Percentiles rank a stretch among this genome's conserved stretches.
phyloP scores from a whole-genome alignment of 768 basidiomycete genomes.

The Crepidotus variabilis region DNA sequence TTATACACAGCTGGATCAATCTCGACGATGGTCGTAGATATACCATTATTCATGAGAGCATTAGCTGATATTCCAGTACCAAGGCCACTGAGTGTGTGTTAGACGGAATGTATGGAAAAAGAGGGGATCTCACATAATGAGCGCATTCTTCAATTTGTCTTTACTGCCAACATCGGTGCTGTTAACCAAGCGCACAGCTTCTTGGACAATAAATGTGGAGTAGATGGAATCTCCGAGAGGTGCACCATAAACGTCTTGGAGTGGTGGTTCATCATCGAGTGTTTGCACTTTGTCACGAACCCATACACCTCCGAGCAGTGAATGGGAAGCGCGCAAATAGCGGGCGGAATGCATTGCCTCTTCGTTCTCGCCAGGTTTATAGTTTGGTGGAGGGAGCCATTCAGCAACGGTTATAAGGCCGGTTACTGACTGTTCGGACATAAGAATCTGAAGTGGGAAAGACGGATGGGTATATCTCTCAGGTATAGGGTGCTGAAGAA shows the following conservation, averaged over 20 bases:
- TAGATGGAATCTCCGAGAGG: constrained; percentile 79
- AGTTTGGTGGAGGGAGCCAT: constrained; percentile 36
- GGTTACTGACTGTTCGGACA: constrained; percentile 65
- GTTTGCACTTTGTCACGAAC: constrained; percentile 46
- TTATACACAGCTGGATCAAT: constrained; percentile 89
- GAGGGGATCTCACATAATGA: constrained; percentile 60
- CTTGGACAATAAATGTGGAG: constrained; percentile 81
- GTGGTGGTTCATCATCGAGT: constrained; percentile 35
- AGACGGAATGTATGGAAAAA: constrained; percentile 12
- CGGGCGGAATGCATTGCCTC: constrained; percentile 47
- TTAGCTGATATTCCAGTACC: constrained; percentile 82
- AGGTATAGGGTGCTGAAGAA: constrained; percentile 50
- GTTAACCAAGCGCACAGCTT: constrained; percentile 71
- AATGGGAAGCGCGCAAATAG: constrained; percentile 63
- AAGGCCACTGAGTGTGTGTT: constrained; percentile 61
- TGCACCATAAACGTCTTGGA: constrained; percentile 48
- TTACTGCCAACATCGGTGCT: constrained; percentile 37
- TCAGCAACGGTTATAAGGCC: constrained; percentile 86
- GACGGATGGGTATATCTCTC: constrained; percentile 48
- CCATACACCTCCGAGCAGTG: constrained; percentile 78
- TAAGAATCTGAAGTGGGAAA: constrained; percentile 62
- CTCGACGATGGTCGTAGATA: constrained; percentile 83
- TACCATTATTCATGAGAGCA: constrained; percentile 63
- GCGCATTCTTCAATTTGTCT: constrained; percentile 44
- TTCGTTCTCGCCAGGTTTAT: constrained; percentile 22